A percentile compares a stretch with the other conserved stretches of the same genome.
Evolutionary conservation across 2,329 filamentous ascomycete species (phyloP).

Genomic region (Ramichloridium luteum): DNA sequence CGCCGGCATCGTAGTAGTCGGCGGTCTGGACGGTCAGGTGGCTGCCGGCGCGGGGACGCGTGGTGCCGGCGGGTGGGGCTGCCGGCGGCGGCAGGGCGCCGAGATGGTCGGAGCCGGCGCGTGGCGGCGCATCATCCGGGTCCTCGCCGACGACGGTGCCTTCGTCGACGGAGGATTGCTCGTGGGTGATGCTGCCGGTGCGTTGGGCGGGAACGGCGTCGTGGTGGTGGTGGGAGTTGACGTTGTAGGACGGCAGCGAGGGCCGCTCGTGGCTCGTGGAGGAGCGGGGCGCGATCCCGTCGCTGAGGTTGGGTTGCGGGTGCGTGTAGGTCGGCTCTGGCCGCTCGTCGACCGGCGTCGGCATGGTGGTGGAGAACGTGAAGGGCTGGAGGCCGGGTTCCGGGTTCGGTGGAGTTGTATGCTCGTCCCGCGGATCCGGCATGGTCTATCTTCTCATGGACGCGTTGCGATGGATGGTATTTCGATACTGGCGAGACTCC

Average conservation of each 20-base stretch:
- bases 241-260: constrained; percentile 22
- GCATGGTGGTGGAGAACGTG: too few relatives aligned
- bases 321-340: constrained; percentile 23
- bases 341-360: constrained; percentile 24
- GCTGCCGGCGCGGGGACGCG: constrained; percentile 20
- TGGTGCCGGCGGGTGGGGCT: too few relatives aligned
- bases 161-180: constrained; percentile 24
- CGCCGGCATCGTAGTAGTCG: constrained; percentile 20
- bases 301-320: constrained; percentile 16
- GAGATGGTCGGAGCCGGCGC: constrained; percentile 3
- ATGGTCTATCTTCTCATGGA: too few relatives aligned
- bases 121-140: constrained; percentile 10
- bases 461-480: constrained; percentile 1
- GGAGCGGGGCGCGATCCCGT: constrained; percentile 7
- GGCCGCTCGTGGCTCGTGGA: constrained; percentile 9
- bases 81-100: constrained; percentile 6
- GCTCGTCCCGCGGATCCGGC: too few relatives aligned
- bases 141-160: constrained; percentile 24
- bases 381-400: too few relatives aligned
- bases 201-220: constrained; percentile 10
- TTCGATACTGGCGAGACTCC: not conserved
- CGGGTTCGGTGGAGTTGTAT: too few relatives aligned
- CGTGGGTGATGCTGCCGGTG: constrained; percentile 10
- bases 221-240: constrained; percentile 15
- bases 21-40: constrained; percentile 39